These are phyloP conservation scores for Helichrysum umbraculigerum DNA, from an alignment of 129 eudicot genomes.

Conservation along the genomic window DNA sequence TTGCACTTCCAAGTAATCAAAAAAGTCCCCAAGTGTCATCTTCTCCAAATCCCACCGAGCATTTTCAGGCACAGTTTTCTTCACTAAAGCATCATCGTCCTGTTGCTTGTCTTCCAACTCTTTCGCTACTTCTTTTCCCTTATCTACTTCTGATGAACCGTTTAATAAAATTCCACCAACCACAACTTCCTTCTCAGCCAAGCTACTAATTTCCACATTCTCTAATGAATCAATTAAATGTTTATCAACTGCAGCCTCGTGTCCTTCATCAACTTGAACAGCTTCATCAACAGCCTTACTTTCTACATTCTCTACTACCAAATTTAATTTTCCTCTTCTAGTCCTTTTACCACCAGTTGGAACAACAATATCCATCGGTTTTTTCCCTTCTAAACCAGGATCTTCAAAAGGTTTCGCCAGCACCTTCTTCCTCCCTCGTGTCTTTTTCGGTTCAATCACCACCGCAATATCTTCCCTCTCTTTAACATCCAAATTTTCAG, in stretches of 20 bases:
- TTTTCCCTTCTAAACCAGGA: conserved; percentile 7
- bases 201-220: conserved; percentile 9
- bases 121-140: conserved; percentile 23
- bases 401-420: not conserved
- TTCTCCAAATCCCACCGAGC: conserved; percentile 50
- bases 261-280: conserved; percentile 21
- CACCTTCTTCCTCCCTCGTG: conserved; percentile 14
- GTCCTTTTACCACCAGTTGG: conserved; percentile 27
- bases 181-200: conserved; percentile 11
- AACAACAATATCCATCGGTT: conserved; percentile 20
- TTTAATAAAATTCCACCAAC: conserved; percentile 11
- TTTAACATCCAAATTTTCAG: conserved; percentile 12
- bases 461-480: not conserved
- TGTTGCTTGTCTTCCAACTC: conserved; percentile 22
- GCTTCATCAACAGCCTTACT: not conserved
- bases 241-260: conserved; percentile 8
- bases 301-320: conserved; percentile 3
- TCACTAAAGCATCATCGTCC: conserved; percentile 25
- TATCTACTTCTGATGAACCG: conserved; percentile 21
- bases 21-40: conserved; percentile 76
- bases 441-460: conserved; percentile 14
- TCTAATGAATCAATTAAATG: not conserved
- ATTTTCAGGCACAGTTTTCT: conserved; percentile 17
- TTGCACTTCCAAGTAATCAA: conserved; percentile 60
- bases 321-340: conserved; percentile 27